phyloP scores from a whole-genome alignment of 192 early-diverging fungal genomes.

The Gryganskiella cystojenkinii region DNA sequence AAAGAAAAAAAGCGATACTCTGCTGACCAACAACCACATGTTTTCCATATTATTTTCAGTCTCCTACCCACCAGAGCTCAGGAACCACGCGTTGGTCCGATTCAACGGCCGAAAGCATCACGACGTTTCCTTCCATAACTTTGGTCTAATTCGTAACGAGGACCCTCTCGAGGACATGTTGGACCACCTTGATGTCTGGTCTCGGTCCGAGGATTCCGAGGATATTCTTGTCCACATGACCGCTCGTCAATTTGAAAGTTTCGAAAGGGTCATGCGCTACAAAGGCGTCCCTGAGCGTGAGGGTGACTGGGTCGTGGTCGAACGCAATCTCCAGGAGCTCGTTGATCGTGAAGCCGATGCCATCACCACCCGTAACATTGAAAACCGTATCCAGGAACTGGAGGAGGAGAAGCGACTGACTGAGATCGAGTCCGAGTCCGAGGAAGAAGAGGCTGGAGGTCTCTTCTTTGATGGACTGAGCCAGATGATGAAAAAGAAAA shows the following conservation, averaged over 20 bases:
- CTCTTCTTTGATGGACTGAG: neutral
- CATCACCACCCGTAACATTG: neutral
- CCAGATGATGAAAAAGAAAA: neutral
- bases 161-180: constrained; percentile 25
- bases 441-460: neutral
- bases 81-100: constrained; percentile 40
- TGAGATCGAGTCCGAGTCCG: too few species aligned
- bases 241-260: constrained; percentile 23
- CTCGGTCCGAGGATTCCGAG: constrained; percentile 22
- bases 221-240: constrained; percentile 42
- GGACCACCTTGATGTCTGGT: constrained; percentile 45
- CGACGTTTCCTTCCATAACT: constrained; percentile 22
- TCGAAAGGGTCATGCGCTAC: constrained; percentile 12
- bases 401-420: too few species aligned
- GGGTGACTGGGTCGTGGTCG: constrained; percentile 38
- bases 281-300: constrained; percentile 18
- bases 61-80: constrained; percentile 32
- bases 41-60: neutral
- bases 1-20: neutral
- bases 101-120: constrained; percentile 48
- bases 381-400: too few species aligned
- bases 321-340: constrained; percentile 27
- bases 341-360: constrained; percentile 29
- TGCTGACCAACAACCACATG: neutral
- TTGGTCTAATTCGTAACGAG: neutral